A percentile compares a stretch with the other conserved stretches of the same genome.
Evolutionary conservation across 2,329 filamentous ascomycete genomes (phyloP).

Genomic region (Penicillium hordei): DNA sequence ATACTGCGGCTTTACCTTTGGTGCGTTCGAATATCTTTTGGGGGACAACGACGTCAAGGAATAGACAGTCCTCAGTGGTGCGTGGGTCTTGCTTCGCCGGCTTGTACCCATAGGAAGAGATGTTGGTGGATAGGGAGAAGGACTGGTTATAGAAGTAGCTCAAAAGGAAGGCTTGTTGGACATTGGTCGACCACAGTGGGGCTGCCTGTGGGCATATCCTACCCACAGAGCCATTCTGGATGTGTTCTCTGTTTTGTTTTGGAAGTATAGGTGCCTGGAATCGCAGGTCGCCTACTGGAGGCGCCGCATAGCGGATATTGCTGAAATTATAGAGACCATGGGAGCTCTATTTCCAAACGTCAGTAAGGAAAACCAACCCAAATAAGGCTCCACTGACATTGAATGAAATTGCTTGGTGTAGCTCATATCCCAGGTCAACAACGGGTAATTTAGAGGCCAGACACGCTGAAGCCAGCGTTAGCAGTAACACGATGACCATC

Average conservation of each 20-base stretch:
- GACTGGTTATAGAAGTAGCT: slow-evolving; percentile 14
- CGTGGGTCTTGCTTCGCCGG: slow-evolving; percentile 24
- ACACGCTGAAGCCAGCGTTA: slow-evolving; percentile 19
- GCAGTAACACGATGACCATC: slow-evolving; percentile 11
- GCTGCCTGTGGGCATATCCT: slow-evolving; percentile 48
- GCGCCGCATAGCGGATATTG: slow-evolving; percentile 58
- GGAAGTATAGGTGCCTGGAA: slow-evolving; percentile 51
- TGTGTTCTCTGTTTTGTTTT: slow-evolving; percentile 41
- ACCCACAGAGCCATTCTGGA: slow-evolving; percentile 48
- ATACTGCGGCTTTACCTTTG: slow-evolving; percentile 11
- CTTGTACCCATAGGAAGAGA: slow-evolving; percentile 24
- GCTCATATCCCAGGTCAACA: slow-evolving; percentile 57
- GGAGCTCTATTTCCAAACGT: slow-evolving; percentile 20
- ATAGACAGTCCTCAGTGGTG: slow-evolving; percentile 40
- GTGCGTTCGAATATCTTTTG: slow-evolving; percentile 33
- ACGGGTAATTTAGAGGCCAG: slow-evolving; percentile 27
- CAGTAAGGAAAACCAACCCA: not conserved
- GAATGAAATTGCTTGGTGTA: slow-evolving; percentile 46
- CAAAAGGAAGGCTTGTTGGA: slow-evolving; percentile 20
- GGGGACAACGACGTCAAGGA: slow-evolving; percentile 40
- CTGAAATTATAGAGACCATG: slow-evolving; percentile 54
- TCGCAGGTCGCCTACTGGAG: slow-evolving; percentile 53
- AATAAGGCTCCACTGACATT: slow-evolving; percentile 11
- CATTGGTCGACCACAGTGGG: slow-evolving; percentile 46
- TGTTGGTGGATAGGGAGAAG: slow-evolving; percentile 22